phyloP scores from a whole-genome alignment of 306 rosid species.

The Ormosia semicastrata region DNA sequence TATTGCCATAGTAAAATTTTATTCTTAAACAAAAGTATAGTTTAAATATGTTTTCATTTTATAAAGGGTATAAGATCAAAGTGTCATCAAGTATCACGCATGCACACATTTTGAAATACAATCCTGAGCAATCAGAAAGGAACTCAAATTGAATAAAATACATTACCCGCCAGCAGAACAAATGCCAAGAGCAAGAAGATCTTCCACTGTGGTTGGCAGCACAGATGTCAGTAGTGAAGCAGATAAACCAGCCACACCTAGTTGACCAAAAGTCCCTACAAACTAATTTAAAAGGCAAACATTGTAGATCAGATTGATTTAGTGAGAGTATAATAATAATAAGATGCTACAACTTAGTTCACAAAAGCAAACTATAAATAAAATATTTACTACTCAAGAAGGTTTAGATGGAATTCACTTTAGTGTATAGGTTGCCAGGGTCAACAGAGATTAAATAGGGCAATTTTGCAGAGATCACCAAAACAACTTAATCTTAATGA shows the following conservation, averaged over 20 bases:
- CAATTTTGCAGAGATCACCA: not conserved
- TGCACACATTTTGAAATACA: not conserved
- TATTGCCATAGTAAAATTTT: not conserved
- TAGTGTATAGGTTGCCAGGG: not conserved
- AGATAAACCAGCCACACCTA: slow-evolving; percentile 93
- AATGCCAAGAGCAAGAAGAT: slow-evolving; percentile 97
- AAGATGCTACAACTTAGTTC: not conserved
- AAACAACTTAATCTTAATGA: not conserved
- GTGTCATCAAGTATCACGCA: not conserved
- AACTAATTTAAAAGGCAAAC: slow-evolving; percentile 44
- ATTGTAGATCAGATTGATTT: slow-evolving; percentile 17
- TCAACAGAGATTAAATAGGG: not conserved
- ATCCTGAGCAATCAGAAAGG: not conserved
- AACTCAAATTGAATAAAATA: slow-evolving; percentile 17
- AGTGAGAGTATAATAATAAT: not conserved
- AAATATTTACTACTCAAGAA: not conserved
- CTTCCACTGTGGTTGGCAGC: slow-evolving; percentile 80
- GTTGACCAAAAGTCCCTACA: slow-evolving; percentile 81
- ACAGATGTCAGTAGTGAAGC: slow-evolving; percentile 94
- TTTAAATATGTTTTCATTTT: not conserved
- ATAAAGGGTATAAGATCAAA: not conserved
- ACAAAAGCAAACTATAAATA: not conserved
- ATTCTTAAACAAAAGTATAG: not conserved
- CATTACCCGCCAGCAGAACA: slow-evolving; percentile 97
- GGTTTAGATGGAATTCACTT: not conserved